Percentiles rank a stretch among this genome's conserved stretches.
Conservation (phyloP, 75 land plant species). For the Cupressus sempervirens region DNA sequence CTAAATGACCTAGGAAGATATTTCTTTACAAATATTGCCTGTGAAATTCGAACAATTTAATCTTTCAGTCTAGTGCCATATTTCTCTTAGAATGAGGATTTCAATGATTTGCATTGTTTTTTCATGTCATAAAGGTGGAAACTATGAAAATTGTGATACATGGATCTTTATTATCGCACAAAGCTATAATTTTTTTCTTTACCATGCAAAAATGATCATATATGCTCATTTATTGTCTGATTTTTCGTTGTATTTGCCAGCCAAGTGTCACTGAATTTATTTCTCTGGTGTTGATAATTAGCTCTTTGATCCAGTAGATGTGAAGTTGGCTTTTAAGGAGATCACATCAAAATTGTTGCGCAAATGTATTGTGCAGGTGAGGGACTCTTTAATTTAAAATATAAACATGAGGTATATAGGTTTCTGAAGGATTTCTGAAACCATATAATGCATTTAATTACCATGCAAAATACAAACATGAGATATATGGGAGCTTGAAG, state of each 20-base stretch:
- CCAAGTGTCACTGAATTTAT: neutral
- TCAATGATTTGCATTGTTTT: neutral
- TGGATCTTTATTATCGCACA: neutral
- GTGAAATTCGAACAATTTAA: neutral
- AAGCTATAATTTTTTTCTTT: neutral
- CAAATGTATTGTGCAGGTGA: conserved; percentile 84
- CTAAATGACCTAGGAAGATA: neutral
- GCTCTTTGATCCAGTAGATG: conserved; percentile 88
- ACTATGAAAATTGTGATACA: neutral
- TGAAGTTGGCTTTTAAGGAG: conserved; percentile 89
- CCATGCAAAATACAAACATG: neutral
- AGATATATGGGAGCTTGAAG: neutral
- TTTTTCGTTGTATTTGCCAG: neutral
- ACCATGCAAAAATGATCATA: neutral
- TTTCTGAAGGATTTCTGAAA: neutral
- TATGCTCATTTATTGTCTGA: neutral
- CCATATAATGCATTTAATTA: neutral
- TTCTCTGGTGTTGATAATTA: conserved; percentile 17
- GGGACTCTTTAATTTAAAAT: neutral
- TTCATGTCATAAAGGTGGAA: neutral
- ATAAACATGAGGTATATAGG: neutral
- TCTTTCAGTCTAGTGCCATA: neutral
- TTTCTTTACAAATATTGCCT: neutral
- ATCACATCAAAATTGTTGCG: conserved; percentile 69
- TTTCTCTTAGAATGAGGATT: neutral